Conservation (phyloP, 345 rosid genomes). For the Limnanthes douglasii region DNA sequence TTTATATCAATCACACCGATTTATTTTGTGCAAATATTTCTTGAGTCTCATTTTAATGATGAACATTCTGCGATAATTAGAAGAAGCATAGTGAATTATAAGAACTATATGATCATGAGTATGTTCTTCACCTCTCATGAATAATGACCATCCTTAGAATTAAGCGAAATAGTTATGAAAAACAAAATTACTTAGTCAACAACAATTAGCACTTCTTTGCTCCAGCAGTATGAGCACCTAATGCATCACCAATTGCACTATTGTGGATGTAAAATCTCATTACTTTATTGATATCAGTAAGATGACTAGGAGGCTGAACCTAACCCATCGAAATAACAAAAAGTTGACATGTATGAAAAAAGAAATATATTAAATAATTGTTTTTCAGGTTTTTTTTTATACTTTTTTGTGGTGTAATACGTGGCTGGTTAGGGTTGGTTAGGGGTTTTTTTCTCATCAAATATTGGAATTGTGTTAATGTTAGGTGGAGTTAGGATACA, state of each 20-base stretch:
- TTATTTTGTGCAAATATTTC: conserved; percentile 79
- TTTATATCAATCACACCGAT: conserved; percentile 79
- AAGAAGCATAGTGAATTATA: not conserved
- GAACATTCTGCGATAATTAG: conserved; percentile 67
- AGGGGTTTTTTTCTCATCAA: too few species aligned
- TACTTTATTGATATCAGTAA: conserved; percentile 80
- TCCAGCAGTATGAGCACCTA: conserved; percentile 85
- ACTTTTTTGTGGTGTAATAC: too few species aligned
- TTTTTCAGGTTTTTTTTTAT: not conserved
- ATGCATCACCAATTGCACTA: conserved; percentile 91
- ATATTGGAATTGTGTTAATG: too few species aligned
- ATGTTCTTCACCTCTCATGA: not conserved
- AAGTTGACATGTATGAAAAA: not conserved
- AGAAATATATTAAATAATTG: not conserved
- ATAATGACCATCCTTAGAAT: conserved; percentile 6
- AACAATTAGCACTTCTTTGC: conserved; percentile 84
- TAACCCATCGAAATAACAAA: conserved; percentile 13
- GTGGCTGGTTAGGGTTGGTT: too few species aligned
- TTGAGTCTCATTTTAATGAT: conserved; percentile 98
- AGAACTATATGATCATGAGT: conserved; percentile 1
- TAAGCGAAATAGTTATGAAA: conserved; percentile 8
- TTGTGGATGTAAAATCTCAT: conserved; percentile 99
- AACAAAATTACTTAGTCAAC: conserved; percentile 73
- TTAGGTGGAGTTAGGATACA: too few species aligned
- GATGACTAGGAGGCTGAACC: conserved; percentile 99